These are phyloP conservation scores for Arthrocladium fulminans DNA, from an alignment of 2,329 filamentous ascomycete genomes.

Conservation along the genomic window DNA sequence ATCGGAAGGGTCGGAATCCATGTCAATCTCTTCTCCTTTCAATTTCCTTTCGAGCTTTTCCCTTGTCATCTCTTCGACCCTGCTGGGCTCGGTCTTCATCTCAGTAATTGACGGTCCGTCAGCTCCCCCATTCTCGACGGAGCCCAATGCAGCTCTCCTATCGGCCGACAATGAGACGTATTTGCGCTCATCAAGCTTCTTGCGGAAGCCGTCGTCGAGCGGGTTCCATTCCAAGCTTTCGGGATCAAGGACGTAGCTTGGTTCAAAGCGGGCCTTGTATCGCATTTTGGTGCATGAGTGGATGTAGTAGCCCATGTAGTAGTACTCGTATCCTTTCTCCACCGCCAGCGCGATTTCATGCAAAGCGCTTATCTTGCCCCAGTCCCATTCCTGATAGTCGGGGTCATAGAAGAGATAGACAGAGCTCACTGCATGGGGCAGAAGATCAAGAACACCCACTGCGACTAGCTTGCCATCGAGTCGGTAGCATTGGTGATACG, in stretches of 20 bases:
- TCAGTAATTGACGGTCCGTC: neutral
- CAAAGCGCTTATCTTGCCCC: slow-evolving; percentile 55
- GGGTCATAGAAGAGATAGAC: slow-evolving; percentile 51
- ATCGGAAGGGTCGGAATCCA: slow-evolving; percentile 23
- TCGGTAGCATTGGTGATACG: slow-evolving; percentile 44
- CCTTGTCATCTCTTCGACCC: slow-evolving; percentile 13
- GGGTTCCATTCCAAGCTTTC: slow-evolving; percentile 38
- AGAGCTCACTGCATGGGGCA: slow-evolving; percentile 41
- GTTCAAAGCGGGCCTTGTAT: slow-evolving; percentile 41
- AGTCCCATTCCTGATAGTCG: slow-evolving; percentile 51
- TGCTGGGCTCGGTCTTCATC: neutral
- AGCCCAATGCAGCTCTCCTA: slow-evolving; percentile 12
- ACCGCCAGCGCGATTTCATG: slow-evolving; percentile 49
- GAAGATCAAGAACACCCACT: slow-evolving; percentile 40
- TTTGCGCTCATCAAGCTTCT: slow-evolving; percentile 34
- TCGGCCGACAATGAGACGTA: slow-evolving; percentile 40
- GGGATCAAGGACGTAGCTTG: slow-evolving; percentile 42
- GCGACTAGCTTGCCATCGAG: slow-evolving; percentile 42
- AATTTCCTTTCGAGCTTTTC: slow-evolving; percentile 14
- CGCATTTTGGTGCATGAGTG: slow-evolving; percentile 47
- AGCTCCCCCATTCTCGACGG: neutral
- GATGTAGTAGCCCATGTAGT: slow-evolving; percentile 63
- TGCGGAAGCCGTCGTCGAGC: slow-evolving; percentile 33
- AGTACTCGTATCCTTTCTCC: slow-evolving; percentile 49
- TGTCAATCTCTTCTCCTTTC: slow-evolving; percentile 22